These are phyloP conservation scores for Barnettozyma populi DNA, from an alignment of 805 yeast species.

Conservation along the genomic window DNA sequence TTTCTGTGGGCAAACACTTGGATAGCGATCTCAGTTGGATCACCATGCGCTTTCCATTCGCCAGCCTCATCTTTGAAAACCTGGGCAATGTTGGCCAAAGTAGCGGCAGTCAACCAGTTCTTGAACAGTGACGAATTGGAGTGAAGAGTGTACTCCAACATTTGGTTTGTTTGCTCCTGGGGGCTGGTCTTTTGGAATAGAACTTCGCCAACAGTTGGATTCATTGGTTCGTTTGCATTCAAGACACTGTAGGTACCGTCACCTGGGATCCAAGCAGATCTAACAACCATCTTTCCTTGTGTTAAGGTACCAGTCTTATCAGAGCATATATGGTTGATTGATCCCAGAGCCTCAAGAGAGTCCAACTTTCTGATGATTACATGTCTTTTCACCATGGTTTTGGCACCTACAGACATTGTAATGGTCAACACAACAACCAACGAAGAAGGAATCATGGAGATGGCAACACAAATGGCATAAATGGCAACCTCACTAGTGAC, in stretches of 20 bases:
- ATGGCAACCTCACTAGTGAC: slow-evolving; percentile 79
- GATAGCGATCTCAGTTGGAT: slow-evolving; percentile 85
- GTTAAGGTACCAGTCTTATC: slow-evolving; percentile 83
- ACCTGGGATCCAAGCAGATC: slow-evolving; percentile 61
- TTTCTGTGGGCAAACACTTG: slow-evolving; percentile 69
- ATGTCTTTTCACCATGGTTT: slow-evolving; percentile 55
- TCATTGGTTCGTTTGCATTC: slow-evolving; percentile 52
- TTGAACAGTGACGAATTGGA: slow-evolving; percentile 12
- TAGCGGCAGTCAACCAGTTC: slow-evolving; percentile 58
- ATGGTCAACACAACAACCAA: slow-evolving; percentile 74
- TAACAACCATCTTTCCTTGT: slow-evolving; percentile 74
- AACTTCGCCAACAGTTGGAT: slow-evolving; percentile 53
- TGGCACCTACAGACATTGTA: slow-evolving; percentile 81
- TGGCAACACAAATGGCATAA: slow-evolving; percentile 77
- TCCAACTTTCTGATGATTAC: slow-evolving; percentile 75
- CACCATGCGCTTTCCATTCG: slow-evolving; percentile 78
- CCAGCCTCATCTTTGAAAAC: slow-evolving; percentile 44
- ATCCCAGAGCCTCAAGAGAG: slow-evolving; percentile 73
- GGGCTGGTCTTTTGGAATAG: slow-evolving; percentile 18
- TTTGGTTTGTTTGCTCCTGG: slow-evolving; percentile 15
- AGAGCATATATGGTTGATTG: slow-evolving; percentile 73
- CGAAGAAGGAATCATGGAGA: slow-evolving; percentile 80
- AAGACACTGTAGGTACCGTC: slow-evolving; percentile 51
- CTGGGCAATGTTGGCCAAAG: slow-evolving; percentile 75
- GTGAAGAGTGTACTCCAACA: slow-evolving; percentile 6